Conservation (phyloP, 2,329 filamentous ascomycete genomes). For the Ophiocordyceps camponoti-saundersi region DNA sequence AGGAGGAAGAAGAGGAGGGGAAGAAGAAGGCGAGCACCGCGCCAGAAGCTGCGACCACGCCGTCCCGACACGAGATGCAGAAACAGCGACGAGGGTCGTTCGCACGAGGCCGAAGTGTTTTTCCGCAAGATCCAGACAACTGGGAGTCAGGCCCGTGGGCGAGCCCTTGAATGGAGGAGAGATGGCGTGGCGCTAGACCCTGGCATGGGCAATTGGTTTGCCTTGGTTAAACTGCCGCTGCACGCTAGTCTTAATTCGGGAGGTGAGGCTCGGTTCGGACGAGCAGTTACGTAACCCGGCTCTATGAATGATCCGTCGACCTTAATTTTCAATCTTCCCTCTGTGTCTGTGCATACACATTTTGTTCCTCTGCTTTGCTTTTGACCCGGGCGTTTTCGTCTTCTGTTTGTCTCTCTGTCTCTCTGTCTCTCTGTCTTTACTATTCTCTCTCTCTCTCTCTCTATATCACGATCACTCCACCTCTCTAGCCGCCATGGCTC, state of each 20-base stretch:
- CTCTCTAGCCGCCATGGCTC: conserved; percentile 13
- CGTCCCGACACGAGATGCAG: background rate
- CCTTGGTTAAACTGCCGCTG: conserved; percentile 4
- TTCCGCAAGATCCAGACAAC: background rate
- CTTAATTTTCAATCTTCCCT: background rate
- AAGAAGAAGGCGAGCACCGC: background rate
- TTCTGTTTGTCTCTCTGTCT: background rate
- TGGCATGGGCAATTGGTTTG: conserved; percentile 1
- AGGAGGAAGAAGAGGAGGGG: background rate
- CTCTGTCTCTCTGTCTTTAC: background rate
- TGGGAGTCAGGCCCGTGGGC: background rate
- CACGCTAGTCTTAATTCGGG: conserved; percentile 4
- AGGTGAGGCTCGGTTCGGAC: background rate
- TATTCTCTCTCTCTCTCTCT: background rate
- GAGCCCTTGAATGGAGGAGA: background rate
- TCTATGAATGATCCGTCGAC: background rate
- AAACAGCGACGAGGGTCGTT: background rate
- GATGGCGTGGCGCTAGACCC: conserved; percentile 7
- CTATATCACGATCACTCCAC: background rate
- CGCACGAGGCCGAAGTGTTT: background rate
- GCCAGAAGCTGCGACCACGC: background rate
- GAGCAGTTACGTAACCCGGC: background rate
- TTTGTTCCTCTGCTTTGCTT: no score
- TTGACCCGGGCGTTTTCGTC: background rate
- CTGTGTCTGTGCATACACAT: no score